These are phyloP conservation scores for Rhipidocladum racemiflorum DNA, from an alignment of 176 grass and related monocot genomes.

Conservation along the genomic window DNA sequence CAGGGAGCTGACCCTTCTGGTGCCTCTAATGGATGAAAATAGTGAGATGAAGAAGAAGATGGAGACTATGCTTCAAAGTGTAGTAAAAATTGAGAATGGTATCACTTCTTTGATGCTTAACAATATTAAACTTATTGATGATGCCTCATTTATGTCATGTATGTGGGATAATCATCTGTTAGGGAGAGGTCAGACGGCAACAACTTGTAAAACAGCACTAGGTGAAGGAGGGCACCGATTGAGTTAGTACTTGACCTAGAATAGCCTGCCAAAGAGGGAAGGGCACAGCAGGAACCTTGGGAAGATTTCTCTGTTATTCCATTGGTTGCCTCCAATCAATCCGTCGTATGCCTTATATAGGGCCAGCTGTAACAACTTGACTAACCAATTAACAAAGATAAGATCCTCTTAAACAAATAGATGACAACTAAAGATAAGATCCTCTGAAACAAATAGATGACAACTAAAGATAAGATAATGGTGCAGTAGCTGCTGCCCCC, in stretches of 20 bases:
- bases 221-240: not conserved
- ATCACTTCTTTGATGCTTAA: conserved; percentile 30
- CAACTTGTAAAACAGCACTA: not conserved
- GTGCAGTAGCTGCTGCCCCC: not conserved
- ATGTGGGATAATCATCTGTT: not conserved
- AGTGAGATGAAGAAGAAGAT: conserved; percentile 99
- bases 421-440: not conserved
- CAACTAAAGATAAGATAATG: not conserved
- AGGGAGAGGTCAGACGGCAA: not conserved
- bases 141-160: not conserved
- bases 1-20: conserved; percentile 79
- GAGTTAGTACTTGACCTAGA: not conserved
- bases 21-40: conserved; percentile 94
- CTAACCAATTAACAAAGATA: not conserved
- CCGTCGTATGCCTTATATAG: not conserved
- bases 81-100: conserved; percentile 99
- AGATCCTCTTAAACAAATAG: not conserved
- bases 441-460: not conserved
- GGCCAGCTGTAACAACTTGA: not conserved
- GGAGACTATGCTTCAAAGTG: conserved; percentile 94
- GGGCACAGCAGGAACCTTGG: not conserved
- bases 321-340: not conserved
- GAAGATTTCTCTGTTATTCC: not conserved
- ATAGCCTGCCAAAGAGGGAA: not conserved
- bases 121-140: conserved; percentile 26